Base-by-base conservation (phyloP, 495 filamentous ascomycete species). In the Daldinia concentrica region DNA sequence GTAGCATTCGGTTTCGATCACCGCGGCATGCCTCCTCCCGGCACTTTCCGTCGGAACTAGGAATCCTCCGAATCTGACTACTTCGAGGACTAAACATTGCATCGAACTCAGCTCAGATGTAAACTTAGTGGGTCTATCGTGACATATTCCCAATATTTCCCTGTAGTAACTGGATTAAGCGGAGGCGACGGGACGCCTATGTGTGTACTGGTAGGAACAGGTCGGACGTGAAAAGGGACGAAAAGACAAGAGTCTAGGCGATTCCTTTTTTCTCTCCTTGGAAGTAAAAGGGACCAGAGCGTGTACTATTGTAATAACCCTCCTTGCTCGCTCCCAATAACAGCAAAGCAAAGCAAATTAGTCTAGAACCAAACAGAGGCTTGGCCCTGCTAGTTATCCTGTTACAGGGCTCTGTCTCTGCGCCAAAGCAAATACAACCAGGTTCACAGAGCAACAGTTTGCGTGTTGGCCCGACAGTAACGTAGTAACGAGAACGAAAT, bases 1-100 rank as follows among this genome's bases (percentile, higher is more conserved):
- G 75, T 78, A 37, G 79, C 68, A 26, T 79, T 75, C 41, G 81
- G 79, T 5, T 83, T 80, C 66, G 82, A 85, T 69, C 80, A 80
- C 41, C 76, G 82, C 51, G 80, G 80, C 15, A 79, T 79, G 77
- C 79, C 79, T 55, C 82, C 81, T 45, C 75, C 73, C 14, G 77
- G 72, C 8, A 66, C 72, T 37, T 80, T 76, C 65, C 77, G 79
- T 60, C 74, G 77, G 43, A 77, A 77, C 56, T 79, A 75, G 67
- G 48, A 48, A 3, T 14, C 3, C 1, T 4, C 34, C 30, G 27
- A 26, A 19, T 9, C 14, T 37, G 1, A 26, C 9, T 24, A 34
- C 27, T 22, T 24, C 22, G 32, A 58, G 17, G 9, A 15, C 14
- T 58, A 34, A 32, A 9, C 34, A 58, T 54, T 24, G 9, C 19